Evolutionary conservation across 495 filamentous ascomycete genomes (phyloP).

Genomic region (Oleoguttula mirabilis): DNA sequence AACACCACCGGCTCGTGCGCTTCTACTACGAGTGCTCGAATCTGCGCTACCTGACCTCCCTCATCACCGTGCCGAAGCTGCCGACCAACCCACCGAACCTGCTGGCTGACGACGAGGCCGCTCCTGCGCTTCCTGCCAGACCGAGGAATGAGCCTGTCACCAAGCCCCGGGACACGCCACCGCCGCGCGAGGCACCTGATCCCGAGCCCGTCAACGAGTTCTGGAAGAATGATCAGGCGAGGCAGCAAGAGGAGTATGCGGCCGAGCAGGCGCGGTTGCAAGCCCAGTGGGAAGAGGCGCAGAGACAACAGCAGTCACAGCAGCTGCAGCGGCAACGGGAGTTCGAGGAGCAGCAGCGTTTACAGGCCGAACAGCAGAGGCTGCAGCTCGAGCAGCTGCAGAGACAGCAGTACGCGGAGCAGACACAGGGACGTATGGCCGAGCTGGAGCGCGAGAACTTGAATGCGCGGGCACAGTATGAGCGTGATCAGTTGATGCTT

Average conservation of each 20-base stretch:
- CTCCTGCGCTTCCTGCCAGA: conserved; percentile 66
- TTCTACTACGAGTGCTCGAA: conserved; percentile 99
- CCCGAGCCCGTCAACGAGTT: conserved; percentile 95
- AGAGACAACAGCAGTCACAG: conserved; percentile 68
- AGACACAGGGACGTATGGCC: conserved; percentile 84
- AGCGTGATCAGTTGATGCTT: conserved; percentile 90
- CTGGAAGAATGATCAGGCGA: conserved; percentile 83
- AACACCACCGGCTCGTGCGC: conserved; percentile 88
- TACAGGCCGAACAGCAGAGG: conserved; percentile 76
- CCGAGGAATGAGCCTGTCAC: conserved; percentile 52
- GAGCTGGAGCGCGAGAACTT: conserved; percentile 92
- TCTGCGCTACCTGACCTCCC: conserved; percentile 83
- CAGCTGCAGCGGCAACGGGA: conserved; percentile 75
- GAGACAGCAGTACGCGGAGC: conserved; percentile 74
- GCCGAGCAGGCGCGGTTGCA: conserved; percentile 81
- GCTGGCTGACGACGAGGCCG: conserved; percentile 53
- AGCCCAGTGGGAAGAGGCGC: conserved; percentile 62
- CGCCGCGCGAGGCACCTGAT: conserved; percentile 47
- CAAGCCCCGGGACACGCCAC: conserved; percentile 52
- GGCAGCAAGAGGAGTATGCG: conserved; percentile 87
- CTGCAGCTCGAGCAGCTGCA: conserved; percentile 81
- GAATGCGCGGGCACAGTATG: conserved; percentile 86
- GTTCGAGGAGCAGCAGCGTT: conserved; percentile 88
- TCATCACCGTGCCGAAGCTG: conserved; percentile 92
- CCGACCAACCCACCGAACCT: conserved; percentile 85